Percentiles rank a stretch among this genome's conserved stretches.
These are phyloP conservation scores for Astragalus glycyphyllos DNA, from an alignment of 306 rosid species.

Conservation along the genomic window DNA sequence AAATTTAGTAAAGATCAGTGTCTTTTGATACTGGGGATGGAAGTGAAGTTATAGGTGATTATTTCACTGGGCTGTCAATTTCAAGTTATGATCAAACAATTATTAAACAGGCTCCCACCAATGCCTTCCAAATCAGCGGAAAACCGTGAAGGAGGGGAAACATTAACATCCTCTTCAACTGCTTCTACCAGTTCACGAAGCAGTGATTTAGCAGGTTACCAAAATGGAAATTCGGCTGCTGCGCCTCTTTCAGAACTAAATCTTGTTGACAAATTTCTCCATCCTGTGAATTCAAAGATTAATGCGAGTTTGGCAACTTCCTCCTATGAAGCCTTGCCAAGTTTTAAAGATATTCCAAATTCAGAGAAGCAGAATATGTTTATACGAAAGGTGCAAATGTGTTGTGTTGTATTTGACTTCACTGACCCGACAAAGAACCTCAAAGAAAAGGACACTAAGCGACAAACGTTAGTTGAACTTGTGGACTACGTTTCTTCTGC, in stretches of 20 bases:
- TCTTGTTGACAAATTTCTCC: conserved; percentile 51
- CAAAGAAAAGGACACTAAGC: conserved; percentile 68
- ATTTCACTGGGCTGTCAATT: conserved; percentile 24
- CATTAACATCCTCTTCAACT: conserved; percentile 56
- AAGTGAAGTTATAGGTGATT: too few species aligned
- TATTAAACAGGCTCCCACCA: conserved; percentile 69
- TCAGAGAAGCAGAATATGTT: conserved; percentile 69
- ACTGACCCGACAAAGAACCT: conserved; percentile 61
- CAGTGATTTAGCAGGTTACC: conserved; percentile 46
- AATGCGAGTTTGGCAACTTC: conserved; percentile 54
- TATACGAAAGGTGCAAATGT: conserved; percentile 65
- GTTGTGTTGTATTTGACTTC: conserved; percentile 68
- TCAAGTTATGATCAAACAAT: conserved; percentile 70
- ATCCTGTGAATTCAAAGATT: conserved; percentile 54
- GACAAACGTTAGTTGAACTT: conserved; percentile 70
- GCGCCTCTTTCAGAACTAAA: conserved; percentile 50
- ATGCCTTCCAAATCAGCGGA: conserved; percentile 68
- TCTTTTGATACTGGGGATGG: too few species aligned
- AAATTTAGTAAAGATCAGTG: conserved; percentile 15
- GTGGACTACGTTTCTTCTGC: conserved; percentile 33
- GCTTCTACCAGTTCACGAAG: conserved; percentile 54
- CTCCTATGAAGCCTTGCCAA: conserved; percentile 65
- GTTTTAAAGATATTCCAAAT: conserved; percentile 67
- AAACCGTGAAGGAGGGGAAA: conserved; percentile 66
- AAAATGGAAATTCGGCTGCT: conserved; percentile 43